Conservation (phyloP, 495 filamentous ascomycete species). For the Filosporella fistucella region DNA sequence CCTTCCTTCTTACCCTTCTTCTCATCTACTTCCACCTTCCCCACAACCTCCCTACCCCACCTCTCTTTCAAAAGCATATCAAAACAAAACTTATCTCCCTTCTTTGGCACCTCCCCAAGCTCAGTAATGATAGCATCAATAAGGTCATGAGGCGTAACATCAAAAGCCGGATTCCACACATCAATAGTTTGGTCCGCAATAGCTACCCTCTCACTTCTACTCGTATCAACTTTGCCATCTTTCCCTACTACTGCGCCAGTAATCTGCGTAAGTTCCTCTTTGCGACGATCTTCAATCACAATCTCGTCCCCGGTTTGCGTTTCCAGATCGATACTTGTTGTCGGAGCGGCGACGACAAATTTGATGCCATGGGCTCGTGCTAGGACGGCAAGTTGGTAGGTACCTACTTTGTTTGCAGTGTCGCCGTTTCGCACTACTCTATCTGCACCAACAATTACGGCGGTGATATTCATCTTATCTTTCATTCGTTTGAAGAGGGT, state of each 20-base stretch:
- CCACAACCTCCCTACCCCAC: constrained; percentile 28
- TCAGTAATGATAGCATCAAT: constrained; percentile 96
- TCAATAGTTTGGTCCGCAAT: constrained; percentile 77
- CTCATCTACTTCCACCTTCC: constrained; percentile 1
- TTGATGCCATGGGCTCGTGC: constrained; percentile 84
- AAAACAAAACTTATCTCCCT: constrained; percentile 71
- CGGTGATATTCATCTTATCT: constrained; percentile 58
- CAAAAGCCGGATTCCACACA: constrained; percentile 96
- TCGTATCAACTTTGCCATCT: constrained; percentile 44
- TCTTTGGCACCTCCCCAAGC: constrained; percentile 79
- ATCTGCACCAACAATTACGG: constrained; percentile 91
- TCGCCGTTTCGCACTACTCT: constrained; percentile 94
- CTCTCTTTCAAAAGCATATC: constrained; percentile 43
- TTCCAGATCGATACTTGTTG: constrained; percentile 85
- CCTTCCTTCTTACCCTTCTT: neutral
- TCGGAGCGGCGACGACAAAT: constrained; percentile 91
- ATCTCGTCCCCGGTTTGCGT: constrained; percentile 74
- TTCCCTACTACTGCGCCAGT: constrained; percentile 60
- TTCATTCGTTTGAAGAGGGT: constrained; percentile 63
- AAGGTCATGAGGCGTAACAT: constrained; percentile 79
- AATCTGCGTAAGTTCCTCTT: constrained; percentile 74
- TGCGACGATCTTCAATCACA: constrained; percentile 79
- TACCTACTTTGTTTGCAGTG: constrained; percentile 98
- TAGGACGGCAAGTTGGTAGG: constrained; percentile 84
- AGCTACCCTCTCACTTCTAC: constrained; percentile 59